Base-by-base conservation (phyloP, 2,329 filamentous ascomycete species). In the Aspergillus oerlinghausenensis region DNA sequence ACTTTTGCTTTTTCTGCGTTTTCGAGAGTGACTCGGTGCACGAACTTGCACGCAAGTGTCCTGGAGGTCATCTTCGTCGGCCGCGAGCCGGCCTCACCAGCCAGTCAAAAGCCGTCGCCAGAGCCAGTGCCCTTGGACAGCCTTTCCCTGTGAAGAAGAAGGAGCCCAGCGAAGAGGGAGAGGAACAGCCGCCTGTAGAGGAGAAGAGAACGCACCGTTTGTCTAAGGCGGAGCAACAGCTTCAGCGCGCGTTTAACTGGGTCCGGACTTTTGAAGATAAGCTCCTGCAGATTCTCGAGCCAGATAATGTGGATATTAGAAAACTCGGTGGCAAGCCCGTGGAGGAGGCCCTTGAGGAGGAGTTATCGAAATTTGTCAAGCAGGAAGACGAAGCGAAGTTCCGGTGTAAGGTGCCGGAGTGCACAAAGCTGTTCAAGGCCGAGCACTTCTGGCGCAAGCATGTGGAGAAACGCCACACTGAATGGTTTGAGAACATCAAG, bases 1-100 rank as follows among this genome's bases (percentile, higher is more conserved):
- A 94, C 76, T 97, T 99, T 77, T 99, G 94, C 79, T 97, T 99
- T 80, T 99, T 97, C 79, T 99, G 94, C 73, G 95, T 99, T 4
- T 97, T 99, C 65, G 94, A 99, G 76, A 94, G 92, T 69, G 94
- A 99, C 73, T 97, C 93, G 0, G 88, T 97, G 23, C 94, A 99
- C 69, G 94, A 99, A 76, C 81, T 99, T 63, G 92, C 90, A 43
- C 87, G 94, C 58, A 97, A 99, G 76, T 99, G 94, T 67, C 92
- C 94, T 26, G 94, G 94, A 45, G 94, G 94, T n/a, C 94, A 99
- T 79, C 85, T 99, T 60, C 90, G 94, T 60, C 88, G 94, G 50
- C 94, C 94, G 42, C 84, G 92, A 56, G 89, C 89, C 67, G 96
- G 91, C 38, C 82, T 97, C 35, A 94, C 89, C 4, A 88, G 85